Conservation (phyloP, 163 green algal species). For the Scenedesmus sp. region DNA sequence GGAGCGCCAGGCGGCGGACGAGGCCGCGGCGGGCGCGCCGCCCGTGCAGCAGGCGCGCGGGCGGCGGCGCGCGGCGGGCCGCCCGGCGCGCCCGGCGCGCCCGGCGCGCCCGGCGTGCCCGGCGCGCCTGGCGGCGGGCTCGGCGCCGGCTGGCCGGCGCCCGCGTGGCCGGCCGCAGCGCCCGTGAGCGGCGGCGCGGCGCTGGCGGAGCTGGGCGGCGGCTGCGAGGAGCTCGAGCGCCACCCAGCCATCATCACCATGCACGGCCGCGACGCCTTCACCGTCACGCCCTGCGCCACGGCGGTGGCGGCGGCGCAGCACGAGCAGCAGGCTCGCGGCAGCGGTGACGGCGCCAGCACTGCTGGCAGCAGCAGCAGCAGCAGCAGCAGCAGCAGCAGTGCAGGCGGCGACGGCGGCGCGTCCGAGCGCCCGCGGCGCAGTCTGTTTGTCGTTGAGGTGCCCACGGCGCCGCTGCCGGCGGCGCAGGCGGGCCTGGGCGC, state of each 20-base stretch:
- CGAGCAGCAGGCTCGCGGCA: too few relatives aligned
- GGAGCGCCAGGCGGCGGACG: too few relatives aligned
- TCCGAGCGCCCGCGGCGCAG: not conserved
- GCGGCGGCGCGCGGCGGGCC: too few relatives aligned
- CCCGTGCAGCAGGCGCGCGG: not conserved
- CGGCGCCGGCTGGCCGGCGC: not conserved
- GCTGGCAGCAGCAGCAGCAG: not conserved
- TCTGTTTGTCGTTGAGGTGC: slow-evolving; percentile 30
- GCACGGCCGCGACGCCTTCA: slow-evolving; percentile 3
- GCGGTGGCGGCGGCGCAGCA: not conserved
- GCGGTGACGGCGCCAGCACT: too few relatives aligned
- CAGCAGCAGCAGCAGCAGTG: slow-evolving; percentile 16
- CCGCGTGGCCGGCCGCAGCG: not conserved
- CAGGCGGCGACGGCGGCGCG: not conserved
- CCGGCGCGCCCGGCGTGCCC: too few relatives aligned
- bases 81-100: too few relatives aligned
- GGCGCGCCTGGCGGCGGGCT: too few relatives aligned
- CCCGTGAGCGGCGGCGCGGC: not conserved
- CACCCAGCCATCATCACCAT: slow-evolving; percentile 20
- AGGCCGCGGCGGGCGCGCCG: too few relatives aligned
- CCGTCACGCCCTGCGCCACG: not conserved
- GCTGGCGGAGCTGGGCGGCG: not conserved
- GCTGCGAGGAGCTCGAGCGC: slow-evolving; percentile 6
- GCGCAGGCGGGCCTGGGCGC: slow-evolving; percentile 2
- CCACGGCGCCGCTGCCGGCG: not conserved